Percentiles rank a stretch among this genome's conserved stretches.
These are phyloP conservation scores for Alternaria ventricosa DNA, from an alignment of 2,329 filamentous ascomycete species.

Conservation along the genomic window DNA sequence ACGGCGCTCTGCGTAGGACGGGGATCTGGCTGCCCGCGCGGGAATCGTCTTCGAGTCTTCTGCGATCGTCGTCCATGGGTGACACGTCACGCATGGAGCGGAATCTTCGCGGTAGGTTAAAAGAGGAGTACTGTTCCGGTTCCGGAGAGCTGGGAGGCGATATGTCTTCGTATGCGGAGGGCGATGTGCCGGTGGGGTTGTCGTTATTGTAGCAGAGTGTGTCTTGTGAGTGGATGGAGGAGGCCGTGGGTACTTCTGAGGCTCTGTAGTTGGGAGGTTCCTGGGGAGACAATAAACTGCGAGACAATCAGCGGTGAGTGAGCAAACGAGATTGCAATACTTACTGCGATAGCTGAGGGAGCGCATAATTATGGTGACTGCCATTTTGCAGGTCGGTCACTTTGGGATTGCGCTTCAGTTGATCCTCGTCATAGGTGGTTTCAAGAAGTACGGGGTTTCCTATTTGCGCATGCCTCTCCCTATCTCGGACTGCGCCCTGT, in stretches of 20 bases:
- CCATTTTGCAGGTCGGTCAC: conserved; percentile 38
- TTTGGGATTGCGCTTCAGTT: conserved; percentile 47
- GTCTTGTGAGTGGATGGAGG: conserved; percentile 68
- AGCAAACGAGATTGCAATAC: conserved; percentile 14
- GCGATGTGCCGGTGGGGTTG: conserved; percentile 21
- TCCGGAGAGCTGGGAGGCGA: conserved; percentile 50
- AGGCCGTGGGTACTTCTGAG: conserved; percentile 48
- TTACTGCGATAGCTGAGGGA: conserved; percentile 28
- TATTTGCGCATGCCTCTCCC: conserved; percentile 49
- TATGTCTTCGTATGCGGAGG: conserved; percentile 42
- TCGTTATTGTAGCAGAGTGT: conserved; percentile 49
- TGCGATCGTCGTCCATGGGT: conserved; percentile 48
- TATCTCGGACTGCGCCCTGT: conserved; percentile 52
- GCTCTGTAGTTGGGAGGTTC: conserved; percentile 31
- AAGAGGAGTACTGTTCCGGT: conserved; percentile 32
- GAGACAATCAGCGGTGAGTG: not conserved
- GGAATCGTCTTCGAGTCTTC: conserved; percentile 7
- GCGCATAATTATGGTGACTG: conserved; percentile 36
- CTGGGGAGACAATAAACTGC: conserved; percentile 31
- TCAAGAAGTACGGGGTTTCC: conserved; percentile 55
- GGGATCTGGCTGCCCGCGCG: conserved; percentile 38
- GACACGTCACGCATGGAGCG: conserved; percentile 48
- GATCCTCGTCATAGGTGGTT: conserved; percentile 55
- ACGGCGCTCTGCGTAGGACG: conserved; percentile 43
- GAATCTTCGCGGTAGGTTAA: conserved; percentile 33